Conservation (phyloP, 352 stramenopile species). For the Phytophthora tubulina region DNA sequence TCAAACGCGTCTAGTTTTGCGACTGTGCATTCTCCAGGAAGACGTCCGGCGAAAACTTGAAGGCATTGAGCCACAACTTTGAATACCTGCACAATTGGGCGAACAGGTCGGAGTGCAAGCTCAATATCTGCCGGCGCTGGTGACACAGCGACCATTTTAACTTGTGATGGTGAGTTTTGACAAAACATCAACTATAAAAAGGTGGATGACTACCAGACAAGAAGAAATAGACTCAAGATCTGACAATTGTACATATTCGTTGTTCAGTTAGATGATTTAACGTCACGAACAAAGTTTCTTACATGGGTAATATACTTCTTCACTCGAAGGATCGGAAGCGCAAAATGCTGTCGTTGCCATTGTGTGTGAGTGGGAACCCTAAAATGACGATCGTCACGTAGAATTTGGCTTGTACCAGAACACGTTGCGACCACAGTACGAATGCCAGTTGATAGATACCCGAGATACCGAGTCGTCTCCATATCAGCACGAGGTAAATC, state of each 20-base stretch:
- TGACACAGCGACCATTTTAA: slow-evolving; percentile 24
- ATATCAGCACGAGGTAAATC: slow-evolving; percentile 34
- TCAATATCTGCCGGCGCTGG: slow-evolving; percentile 2
- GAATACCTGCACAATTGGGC: not conserved
- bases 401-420: slow-evolving; percentile 40
- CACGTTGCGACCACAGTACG: slow-evolving; percentile 33
- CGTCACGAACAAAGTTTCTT: too few relatives aligned
- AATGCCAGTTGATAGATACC: slow-evolving; percentile 42
- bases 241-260: too few relatives aligned
- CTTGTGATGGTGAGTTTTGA: not conserved
- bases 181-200: not conserved
- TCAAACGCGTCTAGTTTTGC: slow-evolving; percentile 46
- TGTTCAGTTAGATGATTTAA: too few relatives aligned
- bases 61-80: not conserved
- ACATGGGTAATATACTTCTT: not conserved
- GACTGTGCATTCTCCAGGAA: slow-evolving; percentile 46
- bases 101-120: not conserved
- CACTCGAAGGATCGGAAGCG: slow-evolving; percentile 19
- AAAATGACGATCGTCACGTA: slow-evolving; percentile 38
- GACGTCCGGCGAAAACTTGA: slow-evolving; percentile 1
- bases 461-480: slow-evolving; percentile 15
- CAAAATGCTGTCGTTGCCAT: slow-evolving; percentile 46
- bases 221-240: too few relatives aligned
- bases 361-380: slow-evolving; percentile 41
- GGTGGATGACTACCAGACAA: too few relatives aligned